Evolutionary conservation across 108 stramenopile genomes (phyloP).

Genomic region (Pseudonitzschia pungens): DNA sequence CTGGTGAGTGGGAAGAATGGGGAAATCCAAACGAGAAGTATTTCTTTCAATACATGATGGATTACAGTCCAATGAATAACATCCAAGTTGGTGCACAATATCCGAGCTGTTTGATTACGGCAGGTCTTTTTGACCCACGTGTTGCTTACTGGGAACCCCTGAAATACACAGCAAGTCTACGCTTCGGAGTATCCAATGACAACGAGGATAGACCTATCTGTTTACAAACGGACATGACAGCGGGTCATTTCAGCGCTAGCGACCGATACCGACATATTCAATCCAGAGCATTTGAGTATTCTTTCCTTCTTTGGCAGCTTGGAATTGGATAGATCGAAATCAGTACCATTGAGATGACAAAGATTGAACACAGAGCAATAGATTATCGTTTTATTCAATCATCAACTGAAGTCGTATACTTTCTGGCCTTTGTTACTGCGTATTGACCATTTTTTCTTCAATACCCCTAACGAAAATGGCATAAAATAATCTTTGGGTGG

Average conservation of each 20-base stretch:
- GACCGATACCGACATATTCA: constrained; percentile 93
- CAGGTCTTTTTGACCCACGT: constrained; percentile 90
- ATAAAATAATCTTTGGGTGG: too few relatives aligned
- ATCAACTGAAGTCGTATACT: too few relatives aligned
- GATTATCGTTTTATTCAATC: too few relatives aligned
- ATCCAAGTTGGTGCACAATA: constrained; percentile 57
- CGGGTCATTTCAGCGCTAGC: constrained; percentile 92
- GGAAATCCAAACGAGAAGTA: constrained; percentile 76
- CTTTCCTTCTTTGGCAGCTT: constrained; percentile 81
- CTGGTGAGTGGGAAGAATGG: constrained; percentile 84
- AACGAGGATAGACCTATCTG: constrained; percentile 39
- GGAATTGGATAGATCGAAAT: constrained; percentile 14
- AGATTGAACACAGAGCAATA: neutral
- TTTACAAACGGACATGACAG: constrained; percentile 81
- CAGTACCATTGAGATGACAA: neutral
- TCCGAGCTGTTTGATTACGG: constrained; percentile 81
- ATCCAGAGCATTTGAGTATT: constrained; percentile 87
- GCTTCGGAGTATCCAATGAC: constrained; percentile 25
- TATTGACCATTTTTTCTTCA: too few relatives aligned
- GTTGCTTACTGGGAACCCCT: constrained; percentile 76
- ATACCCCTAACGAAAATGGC: too few relatives aligned
- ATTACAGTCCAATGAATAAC: constrained; percentile 88
- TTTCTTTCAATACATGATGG: constrained; percentile 59
- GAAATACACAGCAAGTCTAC: constrained; percentile 54
- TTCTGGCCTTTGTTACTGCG: too few relatives aligned